phyloP scores from a whole-genome alignment of 2,329 filamentous ascomycete genomes.

The Biscogniauxia marginata region DNA sequence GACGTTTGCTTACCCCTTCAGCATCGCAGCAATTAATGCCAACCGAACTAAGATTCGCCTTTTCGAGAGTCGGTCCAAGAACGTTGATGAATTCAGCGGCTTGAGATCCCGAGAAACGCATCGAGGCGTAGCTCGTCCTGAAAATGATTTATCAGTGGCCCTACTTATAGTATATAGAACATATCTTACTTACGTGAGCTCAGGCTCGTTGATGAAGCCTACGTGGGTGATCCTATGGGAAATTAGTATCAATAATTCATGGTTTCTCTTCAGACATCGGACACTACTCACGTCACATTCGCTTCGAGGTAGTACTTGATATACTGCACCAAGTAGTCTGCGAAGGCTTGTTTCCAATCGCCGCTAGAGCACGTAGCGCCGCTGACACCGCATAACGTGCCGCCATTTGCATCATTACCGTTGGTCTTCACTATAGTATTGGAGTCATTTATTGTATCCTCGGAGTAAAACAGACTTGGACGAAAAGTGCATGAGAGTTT shows the following conservation, averaged over 20 bases:
- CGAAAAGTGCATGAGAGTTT: background rate
- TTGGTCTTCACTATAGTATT: constrained; percentile 40
- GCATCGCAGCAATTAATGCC: constrained; percentile 22
- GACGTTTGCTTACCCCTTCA: constrained; percentile 2
- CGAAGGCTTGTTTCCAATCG: constrained; percentile 49
- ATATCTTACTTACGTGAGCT: constrained; percentile 26
- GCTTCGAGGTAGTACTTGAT: constrained; percentile 44
- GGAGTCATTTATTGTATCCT: background rate
- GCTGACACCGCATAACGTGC: constrained; percentile 39
- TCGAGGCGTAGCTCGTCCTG: constrained; percentile 36
- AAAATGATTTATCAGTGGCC: background rate
- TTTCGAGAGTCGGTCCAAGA: constrained; percentile 42
- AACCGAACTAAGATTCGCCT: constrained; percentile 28
- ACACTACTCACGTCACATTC: constrained; percentile 33
- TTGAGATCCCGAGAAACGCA: constrained; percentile 27
- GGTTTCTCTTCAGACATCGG: background rate
- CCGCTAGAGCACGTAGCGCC: constrained; percentile 38
- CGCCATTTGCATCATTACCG: constrained; percentile 23
- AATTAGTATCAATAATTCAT: background rate
- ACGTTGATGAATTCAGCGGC: constrained; percentile 39
- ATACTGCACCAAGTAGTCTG: constrained; percentile 47
- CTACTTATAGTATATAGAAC: background rate
- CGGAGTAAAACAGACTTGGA: background rate
- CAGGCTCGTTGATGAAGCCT: constrained; percentile 49
- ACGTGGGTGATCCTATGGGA: constrained; percentile 39